phyloP scores from a whole-genome alignment of 1,139 yeast species.

The Taphrina communis region DNA sequence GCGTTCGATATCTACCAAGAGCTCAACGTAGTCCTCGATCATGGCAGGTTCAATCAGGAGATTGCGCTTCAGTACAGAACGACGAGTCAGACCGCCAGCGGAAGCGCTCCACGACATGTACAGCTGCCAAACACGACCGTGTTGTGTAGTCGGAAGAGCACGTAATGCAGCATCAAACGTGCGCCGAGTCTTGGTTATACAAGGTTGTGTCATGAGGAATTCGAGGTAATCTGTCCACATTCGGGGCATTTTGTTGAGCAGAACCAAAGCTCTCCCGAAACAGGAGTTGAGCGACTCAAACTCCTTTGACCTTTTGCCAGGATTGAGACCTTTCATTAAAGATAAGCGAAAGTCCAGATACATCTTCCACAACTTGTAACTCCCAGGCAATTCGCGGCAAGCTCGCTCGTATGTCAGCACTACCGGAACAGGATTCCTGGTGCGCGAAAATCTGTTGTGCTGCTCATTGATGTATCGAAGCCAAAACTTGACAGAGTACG shows the following conservation, averaged over 20 bases:
- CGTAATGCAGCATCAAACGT: conserved; percentile 63
- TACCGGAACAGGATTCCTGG: conserved; percentile 51
- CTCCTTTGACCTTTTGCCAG: conserved; percentile 51
- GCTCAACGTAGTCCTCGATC: conserved; percentile 51
- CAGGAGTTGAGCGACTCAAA: conserved; percentile 54
- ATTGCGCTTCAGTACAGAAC: conserved; percentile 57
- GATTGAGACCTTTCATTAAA: conserved; percentile 50
- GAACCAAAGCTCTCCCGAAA: conserved; percentile 59
- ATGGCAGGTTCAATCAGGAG: conserved; percentile 54
- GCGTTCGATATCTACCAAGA: conserved; percentile 48
- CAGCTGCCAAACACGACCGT: conserved; percentile 65
- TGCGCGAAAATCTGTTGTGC: conserved; percentile 31
- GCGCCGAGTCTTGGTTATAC: conserved; percentile 57
- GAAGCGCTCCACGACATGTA: conserved; percentile 60
- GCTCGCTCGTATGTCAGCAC: conserved; percentile 64
- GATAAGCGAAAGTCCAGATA: conserved; percentile 58
- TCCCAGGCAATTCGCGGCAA: conserved; percentile 57
- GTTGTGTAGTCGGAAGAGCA: conserved; percentile 61
- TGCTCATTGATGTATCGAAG: conserved; percentile 58
- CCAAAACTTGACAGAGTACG: conserved; percentile 61
- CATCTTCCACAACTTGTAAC: conserved; percentile 64
- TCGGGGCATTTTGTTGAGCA: conserved; percentile 57
- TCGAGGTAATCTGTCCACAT: conserved; percentile 65
- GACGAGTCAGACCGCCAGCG: conserved; percentile 57
- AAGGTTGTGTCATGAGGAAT: conserved; percentile 55